These are phyloP conservation scores for Kodamaea sagamina DNA, from an alignment of 805 yeast species.

Conservation along the genomic window DNA sequence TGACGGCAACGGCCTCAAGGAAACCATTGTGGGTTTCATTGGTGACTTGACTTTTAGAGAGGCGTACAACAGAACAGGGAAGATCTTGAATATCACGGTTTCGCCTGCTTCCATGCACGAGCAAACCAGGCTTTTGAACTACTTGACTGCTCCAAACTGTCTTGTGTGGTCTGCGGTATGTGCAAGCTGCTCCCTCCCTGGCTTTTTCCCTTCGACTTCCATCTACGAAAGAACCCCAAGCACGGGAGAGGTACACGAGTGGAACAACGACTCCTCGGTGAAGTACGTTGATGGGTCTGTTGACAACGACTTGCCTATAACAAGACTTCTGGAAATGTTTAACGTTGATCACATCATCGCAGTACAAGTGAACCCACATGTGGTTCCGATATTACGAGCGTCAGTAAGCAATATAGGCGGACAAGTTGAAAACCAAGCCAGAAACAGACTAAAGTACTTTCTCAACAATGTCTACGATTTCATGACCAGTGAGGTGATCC, in stretches of 20 bases:
- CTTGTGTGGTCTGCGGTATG: slow-evolving; percentile 87
- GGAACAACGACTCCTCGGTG: slow-evolving; percentile 73
- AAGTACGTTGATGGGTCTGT: slow-evolving; percentile 96
- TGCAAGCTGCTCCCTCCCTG: slow-evolving; percentile 93
- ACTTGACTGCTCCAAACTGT: slow-evolving; percentile 79
- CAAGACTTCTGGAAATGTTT: slow-evolving; percentile 92
- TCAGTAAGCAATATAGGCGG: slow-evolving; percentile 72
- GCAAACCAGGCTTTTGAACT: slow-evolving; percentile 80
- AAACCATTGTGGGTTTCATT: slow-evolving; percentile 73
- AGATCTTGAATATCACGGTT: slow-evolving; percentile 90
- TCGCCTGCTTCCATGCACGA: slow-evolving; percentile 90
- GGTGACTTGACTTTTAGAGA: slow-evolving; percentile 94
- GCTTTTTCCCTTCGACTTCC: slow-evolving; percentile 83
- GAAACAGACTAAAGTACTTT: slow-evolving; percentile 53
- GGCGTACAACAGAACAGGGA: slow-evolving; percentile 91
- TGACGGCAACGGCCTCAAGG: slow-evolving; percentile 68
- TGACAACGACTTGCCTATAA: slow-evolving; percentile 88
- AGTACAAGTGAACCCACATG: slow-evolving; percentile 96
- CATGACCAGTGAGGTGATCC: slow-evolving; percentile 70
- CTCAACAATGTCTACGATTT: slow-evolving; percentile 59
- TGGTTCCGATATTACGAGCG: slow-evolving; percentile 78
- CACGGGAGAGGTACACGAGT: slow-evolving; percentile 73
- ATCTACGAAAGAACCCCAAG: slow-evolving; percentile 78
- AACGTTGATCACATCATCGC: slow-evolving; percentile 97
- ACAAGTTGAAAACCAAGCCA: slow-evolving; percentile 60